Conservation (phyloP, 1,139 yeast species). For the Nakaseomyces kungkrabaensis region DNA sequence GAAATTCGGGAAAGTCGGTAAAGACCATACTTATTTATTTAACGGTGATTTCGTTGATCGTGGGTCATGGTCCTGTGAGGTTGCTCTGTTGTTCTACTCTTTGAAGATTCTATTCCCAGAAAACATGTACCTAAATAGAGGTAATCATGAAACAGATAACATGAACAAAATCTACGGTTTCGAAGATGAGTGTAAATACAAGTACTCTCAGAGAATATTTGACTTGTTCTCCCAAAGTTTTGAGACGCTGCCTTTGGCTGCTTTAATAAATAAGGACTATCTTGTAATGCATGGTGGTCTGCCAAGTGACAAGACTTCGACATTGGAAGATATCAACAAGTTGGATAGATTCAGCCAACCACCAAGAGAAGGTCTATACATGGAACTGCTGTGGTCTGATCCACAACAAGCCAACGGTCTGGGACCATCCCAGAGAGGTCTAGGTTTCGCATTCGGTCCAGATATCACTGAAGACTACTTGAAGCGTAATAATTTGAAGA, state of each 20-base stretch:
- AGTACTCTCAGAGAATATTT: constrained; percentile 76
- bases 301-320: constrained; percentile 66
- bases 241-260: constrained; percentile 77
- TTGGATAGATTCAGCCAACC: constrained; percentile 75
- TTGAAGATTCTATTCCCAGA: constrained; percentile 74
- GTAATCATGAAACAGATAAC: constrained; percentile 93
- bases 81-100: constrained; percentile 71
- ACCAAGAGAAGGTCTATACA: constrained; percentile 82
- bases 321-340: constrained; percentile 62
- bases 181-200: constrained; percentile 88
- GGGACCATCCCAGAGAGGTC: constrained; percentile 85
- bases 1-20: constrained; percentile 57
- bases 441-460: constrained; percentile 95
- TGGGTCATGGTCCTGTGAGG: constrained; percentile 98
- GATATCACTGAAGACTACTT: constrained; percentile 81
- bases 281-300: constrained; percentile 94
- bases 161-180: constrained; percentile 97
- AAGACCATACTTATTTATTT: constrained; percentile 65
- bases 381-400: constrained; percentile 97
- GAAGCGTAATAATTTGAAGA: constrained; percentile 57
- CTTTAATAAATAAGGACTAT: constrained; percentile 66
- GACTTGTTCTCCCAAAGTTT: constrained; percentile 81
- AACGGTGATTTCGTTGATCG: constrained; percentile 98
- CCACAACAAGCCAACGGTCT: constrained; percentile 77
- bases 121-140: constrained; percentile 70